Base-by-base conservation (phyloP, 2,329 filamentous ascomycete genomes). In the Xylaria sp. region DNA sequence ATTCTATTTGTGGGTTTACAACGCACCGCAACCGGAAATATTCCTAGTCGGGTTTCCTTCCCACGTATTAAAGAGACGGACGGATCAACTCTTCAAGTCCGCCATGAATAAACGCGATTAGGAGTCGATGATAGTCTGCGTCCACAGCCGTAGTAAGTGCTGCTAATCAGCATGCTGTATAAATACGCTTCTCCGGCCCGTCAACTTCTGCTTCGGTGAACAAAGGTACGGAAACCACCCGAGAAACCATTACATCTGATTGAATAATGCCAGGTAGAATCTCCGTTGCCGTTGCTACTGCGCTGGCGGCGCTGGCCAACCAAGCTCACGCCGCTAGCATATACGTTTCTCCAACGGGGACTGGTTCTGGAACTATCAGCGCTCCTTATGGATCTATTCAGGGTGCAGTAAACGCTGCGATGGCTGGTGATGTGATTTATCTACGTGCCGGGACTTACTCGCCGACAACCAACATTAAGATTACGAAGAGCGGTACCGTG, bases 311-410 rank as follows among this genome's bases (percentile, higher is more conserved):
- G 19, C 32, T 71, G 21, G 12, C 50, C 9, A 51, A 56, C 14
- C 24, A 32, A n/a, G 50, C 36, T 14, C 47, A 59, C 19, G 79
- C 76, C 5, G 75, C 75, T 7, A 80, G 82, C 32, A 79, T 84
- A 67, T 85, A 81, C 71, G 84, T 85, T 30, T 81, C 84, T 1
- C 81, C 82, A 0, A 79, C 78, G 1, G 84, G 84, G 14, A 79
- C 75, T 47, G 78, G 74, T 39, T 71, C 78, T 4, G 83, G 83
- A 11, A 80, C 79, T 0, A 75, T 82, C 14, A 75, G 75, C 4
- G 73, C 80, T 0, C 84, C 84, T 0, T 81, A 80, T 42, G 80
- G 79, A 9, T 84, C 82, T 0, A 85, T 85, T 24, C 84, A 85
- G 72, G 75, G 77, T 2, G 84, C 83, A 0, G 80, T 85, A 4